phyloP scores from a whole-genome alignment of 2,329 filamentous ascomycete species.

The Oidium heveae region DNA sequence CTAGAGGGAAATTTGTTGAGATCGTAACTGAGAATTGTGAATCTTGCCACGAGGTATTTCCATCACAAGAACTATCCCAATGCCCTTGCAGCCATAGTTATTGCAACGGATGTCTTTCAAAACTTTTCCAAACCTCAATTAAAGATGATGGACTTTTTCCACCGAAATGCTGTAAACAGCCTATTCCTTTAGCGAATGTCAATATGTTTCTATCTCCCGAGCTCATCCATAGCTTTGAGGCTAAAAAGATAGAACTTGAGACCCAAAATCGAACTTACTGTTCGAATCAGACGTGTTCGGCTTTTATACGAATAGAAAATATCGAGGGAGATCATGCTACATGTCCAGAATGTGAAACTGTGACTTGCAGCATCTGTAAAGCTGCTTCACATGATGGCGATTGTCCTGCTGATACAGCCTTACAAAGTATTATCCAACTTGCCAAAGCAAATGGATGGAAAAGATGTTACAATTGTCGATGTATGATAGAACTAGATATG shows the following conservation, averaged over 20 bases:
- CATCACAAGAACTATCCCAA: slow-evolving; percentile 3
- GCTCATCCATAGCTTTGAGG: slow-evolving; percentile 16
- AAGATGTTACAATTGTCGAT: slow-evolving; percentile 20
- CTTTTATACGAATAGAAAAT: slow-evolving; percentile 18
- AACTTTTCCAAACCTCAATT: slow-evolving; percentile 20
- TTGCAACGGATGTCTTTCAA: slow-evolving; percentile 22
- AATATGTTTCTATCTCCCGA: slow-evolving; percentile 15
- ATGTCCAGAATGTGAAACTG: slow-evolving; percentile 18
- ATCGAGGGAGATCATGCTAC: slow-evolving; percentile 15
- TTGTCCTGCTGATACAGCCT: slow-evolving; percentile 20
- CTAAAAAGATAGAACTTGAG: slow-evolving; percentile 23
- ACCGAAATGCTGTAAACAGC: slow-evolving; percentile 23
- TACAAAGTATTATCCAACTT: slow-evolving; percentile 18
- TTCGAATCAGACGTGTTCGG: slow-evolving; percentile 17
- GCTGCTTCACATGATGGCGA: slow-evolving; percentile 18
- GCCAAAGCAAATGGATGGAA: slow-evolving; percentile 24
- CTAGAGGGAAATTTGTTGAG: background rate
- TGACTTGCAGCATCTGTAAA: slow-evolving; percentile 29
- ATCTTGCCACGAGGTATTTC: slow-evolving; percentile 4
- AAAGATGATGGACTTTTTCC: slow-evolving; percentile 27
- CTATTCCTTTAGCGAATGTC: slow-evolving; percentile 17
- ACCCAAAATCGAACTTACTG: slow-evolving; percentile 27
- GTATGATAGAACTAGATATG: slow-evolving; percentile 21
- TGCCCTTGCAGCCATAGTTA: slow-evolving; percentile 23
- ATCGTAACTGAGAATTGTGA: slow-evolving; percentile 1